Conservation (phyloP, 1,284 basidiomycete genomes). For the Irpex sp. region DNA sequence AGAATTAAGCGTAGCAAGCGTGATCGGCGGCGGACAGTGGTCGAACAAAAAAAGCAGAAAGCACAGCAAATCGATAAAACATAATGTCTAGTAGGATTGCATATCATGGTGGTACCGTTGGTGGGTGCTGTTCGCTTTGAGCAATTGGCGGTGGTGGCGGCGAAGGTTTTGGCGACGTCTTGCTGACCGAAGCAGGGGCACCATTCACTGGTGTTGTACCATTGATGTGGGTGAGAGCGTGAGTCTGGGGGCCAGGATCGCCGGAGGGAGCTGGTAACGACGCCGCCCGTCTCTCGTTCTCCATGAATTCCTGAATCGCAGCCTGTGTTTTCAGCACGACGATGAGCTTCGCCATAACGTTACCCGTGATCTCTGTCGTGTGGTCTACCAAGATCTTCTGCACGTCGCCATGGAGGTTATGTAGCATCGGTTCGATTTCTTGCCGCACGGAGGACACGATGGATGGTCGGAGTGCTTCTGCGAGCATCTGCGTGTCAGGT, state of each 20-base stretch:
- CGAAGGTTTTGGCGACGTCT: not conserved
- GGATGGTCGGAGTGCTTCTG: conserved; percentile 36
- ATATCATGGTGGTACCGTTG: too few species aligned
- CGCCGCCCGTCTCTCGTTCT: conserved; percentile 10
- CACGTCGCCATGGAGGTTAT: conserved; percentile 33
- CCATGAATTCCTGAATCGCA: conserved; percentile 22
- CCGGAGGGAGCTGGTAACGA: not conserved
- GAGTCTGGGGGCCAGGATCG: not conserved
- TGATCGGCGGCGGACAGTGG: too few species aligned
- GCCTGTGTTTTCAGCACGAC: conserved; percentile 28
- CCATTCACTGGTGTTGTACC: not conserved
- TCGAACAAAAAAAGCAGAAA: too few species aligned
- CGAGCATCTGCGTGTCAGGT: conserved; percentile 35
- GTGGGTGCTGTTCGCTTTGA: too few species aligned
- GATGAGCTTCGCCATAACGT: conserved; percentile 37
- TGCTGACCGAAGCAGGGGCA: not conserved
- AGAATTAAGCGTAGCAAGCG: too few species aligned
- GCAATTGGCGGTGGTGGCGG: not conserved
- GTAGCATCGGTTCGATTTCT: conserved; percentile 35
- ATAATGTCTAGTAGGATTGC: too few species aligned
- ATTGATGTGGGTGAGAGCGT: not conserved
- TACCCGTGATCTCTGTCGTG: conserved; percentile 33
- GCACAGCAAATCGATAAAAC: too few species aligned
- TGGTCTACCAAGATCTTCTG: conserved; percentile 34
- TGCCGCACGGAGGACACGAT: conserved; percentile 36